A percentile compares a stretch with the other conserved stretches of the same genome.
Evolutionary conservation across 192 early-diverging fungal species (phyloP).

Genomic region (Chytriomyces confervae): DNA sequence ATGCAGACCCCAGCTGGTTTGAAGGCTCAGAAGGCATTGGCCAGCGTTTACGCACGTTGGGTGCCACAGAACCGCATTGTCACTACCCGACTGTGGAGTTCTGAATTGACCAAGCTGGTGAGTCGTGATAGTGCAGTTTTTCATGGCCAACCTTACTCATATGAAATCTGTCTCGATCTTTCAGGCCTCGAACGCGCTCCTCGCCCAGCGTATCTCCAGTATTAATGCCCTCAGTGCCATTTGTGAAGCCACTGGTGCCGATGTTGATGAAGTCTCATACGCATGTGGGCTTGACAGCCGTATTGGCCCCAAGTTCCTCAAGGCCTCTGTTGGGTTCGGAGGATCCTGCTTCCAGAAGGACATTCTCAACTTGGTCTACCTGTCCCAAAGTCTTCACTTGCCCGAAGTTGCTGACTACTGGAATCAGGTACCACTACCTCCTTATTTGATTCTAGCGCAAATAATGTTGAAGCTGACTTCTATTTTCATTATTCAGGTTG

Average conservation of each 20-base stretch:
- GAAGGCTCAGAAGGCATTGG: conserved; percentile 76
- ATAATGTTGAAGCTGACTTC: not conserved
- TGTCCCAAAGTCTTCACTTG: conserved; percentile 79
- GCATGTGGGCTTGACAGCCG: conserved; percentile 86
- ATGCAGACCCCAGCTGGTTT: conserved; percentile 71
- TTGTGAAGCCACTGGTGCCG: conserved; percentile 90
- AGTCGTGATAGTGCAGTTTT: conserved; percentile 16
- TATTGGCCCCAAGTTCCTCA: conserved; percentile 88
- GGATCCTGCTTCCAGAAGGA: conserved; percentile 97
- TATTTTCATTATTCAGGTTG: conserved; percentile 49
- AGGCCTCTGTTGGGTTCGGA: conserved; percentile 91
- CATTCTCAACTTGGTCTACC: conserved; percentile 90
- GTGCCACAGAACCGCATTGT: conserved; percentile 83
- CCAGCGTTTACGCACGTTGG: conserved; percentile 83
- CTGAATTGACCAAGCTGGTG: conserved; percentile 89
- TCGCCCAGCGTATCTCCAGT: conserved; percentile 92
- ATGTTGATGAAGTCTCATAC: conserved; percentile 89
- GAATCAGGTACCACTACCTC: conserved; percentile 61
- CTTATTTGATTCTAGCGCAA: not conserved
- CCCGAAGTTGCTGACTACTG: conserved; percentile 93
- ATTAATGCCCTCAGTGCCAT: conserved; percentile 89
- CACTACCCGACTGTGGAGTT: conserved; percentile 93
- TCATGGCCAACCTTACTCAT: not conserved
- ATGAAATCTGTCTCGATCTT: not conserved
- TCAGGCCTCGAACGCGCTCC: conserved; percentile 87